phyloP scores from a whole-genome alignment of 148 eudicot species.

The Vaccinium vitisidaea region DNA sequence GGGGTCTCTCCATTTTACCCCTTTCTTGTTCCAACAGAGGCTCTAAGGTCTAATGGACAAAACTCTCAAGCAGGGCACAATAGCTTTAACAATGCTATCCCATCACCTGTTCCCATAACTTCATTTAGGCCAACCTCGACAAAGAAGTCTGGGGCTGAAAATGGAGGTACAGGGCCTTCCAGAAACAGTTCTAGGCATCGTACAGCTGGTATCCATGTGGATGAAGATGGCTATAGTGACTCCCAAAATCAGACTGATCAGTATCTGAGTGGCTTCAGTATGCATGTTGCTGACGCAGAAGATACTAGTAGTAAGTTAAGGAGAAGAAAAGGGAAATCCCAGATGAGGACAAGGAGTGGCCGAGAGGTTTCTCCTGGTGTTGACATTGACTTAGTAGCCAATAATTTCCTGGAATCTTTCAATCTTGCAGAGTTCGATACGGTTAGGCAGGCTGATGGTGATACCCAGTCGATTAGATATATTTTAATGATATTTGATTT shows the following conservation, averaged over 20 bases:
- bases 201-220: conserved; percentile 7
- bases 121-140: conserved; percentile 52
- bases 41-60: conserved; percentile 19
- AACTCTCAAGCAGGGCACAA: conserved; percentile 15
- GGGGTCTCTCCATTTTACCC: conserved; percentile 51
- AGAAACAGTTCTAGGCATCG: conserved; percentile 29
- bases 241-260: conserved; percentile 32
- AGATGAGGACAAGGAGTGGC: conserved; percentile 29
- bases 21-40: conserved; percentile 21
- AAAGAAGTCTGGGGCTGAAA: conserved; percentile 21
- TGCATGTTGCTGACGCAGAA: conserved; percentile 26
- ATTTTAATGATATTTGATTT: conserved; percentile 57
- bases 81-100: conserved; percentile 23
- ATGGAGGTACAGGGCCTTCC: conserved; percentile 44
- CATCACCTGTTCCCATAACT: conserved; percentile 62
- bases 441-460: conserved; percentile 48
- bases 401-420: conserved; percentile 33
- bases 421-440: conserved; percentile 43
- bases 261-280: conserved; percentile 21
- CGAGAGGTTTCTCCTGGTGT: conserved; percentile 20
- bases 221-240: conserved; percentile 39
- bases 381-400: conserved; percentile 32
- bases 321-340: conserved; percentile 20
- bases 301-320: conserved; percentile 13
- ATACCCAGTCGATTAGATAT: conserved; percentile 45